Evolutionary conservation across 345 rosid genomes (phyloP), one percentile per base, ranked within the genome.

Genomic region (Xanthoceras sorbifolium): DNA sequence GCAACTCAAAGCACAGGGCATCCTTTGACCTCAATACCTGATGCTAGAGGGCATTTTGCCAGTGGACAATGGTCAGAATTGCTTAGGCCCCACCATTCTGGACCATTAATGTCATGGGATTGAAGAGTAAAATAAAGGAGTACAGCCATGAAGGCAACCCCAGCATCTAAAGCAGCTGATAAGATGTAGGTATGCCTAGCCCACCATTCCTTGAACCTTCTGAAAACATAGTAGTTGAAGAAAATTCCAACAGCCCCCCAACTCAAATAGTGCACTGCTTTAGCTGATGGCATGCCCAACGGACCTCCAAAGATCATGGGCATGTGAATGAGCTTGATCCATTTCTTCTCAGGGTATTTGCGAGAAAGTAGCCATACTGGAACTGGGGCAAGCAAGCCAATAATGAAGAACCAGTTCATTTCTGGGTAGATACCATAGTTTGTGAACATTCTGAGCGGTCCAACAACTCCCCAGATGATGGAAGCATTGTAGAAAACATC

Each of bases 401-500:
- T 71, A 23, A 94, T 84, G 88, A 94, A 94, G 89, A 91, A 90
- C 93, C 93, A 94, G 80, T 90, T 91, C 86, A 89, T 44, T 65
- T 81, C 77, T 0, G 87, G 86, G 72, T 92, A 92, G 79, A 90
- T 75, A 12, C 97, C 97, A 0, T 64, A 17, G 7, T 74, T 85
- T 28, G 92, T 82, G 77, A 94, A 92, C 94, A 94, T 90, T 67
- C 92, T 82, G 64, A 79, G 81, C 0, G 97, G 97, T 18, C 97
- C 94, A 22, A 94, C 84, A 5, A 94, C 90, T 76, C 98, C 97
- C 98, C 97, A 94, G 34, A 90, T 89, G 85, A 92, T 89, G 0
- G 98, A 94, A 50, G 97, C 97, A 72, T 82, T 85, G 91, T 91
- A 92, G 86, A 94, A 94, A 9, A 91, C 93, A 15, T 87, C 90